Conservation (phyloP, 345 rosid species). For the Laguncularia racemosa region DNA sequence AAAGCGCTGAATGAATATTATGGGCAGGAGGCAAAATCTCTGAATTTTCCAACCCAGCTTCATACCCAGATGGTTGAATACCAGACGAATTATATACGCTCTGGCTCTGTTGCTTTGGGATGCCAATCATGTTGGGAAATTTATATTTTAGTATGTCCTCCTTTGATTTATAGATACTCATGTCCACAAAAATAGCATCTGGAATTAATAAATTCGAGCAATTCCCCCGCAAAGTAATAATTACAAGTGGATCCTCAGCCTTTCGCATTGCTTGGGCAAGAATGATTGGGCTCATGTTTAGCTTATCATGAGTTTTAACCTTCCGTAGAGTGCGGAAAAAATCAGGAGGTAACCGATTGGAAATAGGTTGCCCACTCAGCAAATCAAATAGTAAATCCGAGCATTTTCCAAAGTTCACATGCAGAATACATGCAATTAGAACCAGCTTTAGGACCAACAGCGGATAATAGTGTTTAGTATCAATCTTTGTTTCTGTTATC, state of each 20-base stretch:
- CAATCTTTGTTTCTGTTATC: conserved; percentile 9
- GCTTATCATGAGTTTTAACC: background rate
- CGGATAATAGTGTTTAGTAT: conserved; percentile 4
- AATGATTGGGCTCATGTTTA: background rate
- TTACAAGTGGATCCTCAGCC: conserved; percentile 25
- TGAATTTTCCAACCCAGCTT: too few relatives aligned
- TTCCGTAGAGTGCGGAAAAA: conserved; percentile 11
- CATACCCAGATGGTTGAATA: too few relatives aligned
- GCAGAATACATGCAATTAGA: conserved; percentile 20
- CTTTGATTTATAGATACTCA: conserved; percentile 14
- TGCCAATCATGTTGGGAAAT: conserved; percentile 10
- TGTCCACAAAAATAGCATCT: conserved; percentile 24
- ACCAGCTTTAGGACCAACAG: conserved; percentile 30
- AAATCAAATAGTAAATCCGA: conserved; percentile 9
- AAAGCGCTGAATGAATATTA: too few relatives aligned
- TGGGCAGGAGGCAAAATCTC: too few relatives aligned
- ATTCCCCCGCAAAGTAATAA: conserved; percentile 11
- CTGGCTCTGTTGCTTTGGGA: too few relatives aligned
- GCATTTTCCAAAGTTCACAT: conserved; percentile 21
- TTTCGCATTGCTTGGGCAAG: conserved; percentile 23
- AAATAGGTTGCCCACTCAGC: conserved; percentile 12
- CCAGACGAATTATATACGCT: too few relatives aligned
- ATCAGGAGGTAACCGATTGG: conserved; percentile 11
- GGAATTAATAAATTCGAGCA: conserved; percentile 2
- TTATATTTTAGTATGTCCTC: conserved; percentile 16